Evolutionary conservation across 2,329 filamentous ascomycete genomes (phyloP).

Genomic region (Claviceps citrina): DNA sequence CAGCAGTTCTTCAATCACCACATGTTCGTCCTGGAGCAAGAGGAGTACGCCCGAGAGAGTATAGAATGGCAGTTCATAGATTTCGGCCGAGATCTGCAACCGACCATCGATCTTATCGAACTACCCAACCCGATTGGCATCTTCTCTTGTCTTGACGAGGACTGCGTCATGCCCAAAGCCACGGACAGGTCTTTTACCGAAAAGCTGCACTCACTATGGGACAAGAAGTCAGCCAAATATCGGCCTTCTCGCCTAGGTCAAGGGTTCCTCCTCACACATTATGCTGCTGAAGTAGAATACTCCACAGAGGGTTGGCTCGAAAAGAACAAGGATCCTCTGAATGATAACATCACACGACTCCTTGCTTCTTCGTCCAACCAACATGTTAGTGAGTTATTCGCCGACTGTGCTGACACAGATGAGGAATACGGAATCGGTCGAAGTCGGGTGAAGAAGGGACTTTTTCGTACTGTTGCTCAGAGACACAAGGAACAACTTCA

Average conservation of each 20-base stretch:
- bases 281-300: slow-evolving; percentile 95
- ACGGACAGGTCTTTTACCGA: slow-evolving; percentile 95
- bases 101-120: slow-evolving; percentile 94
- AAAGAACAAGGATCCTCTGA: slow-evolving; percentile 97
- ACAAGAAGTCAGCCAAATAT: slow-evolving; percentile 90
- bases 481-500: slow-evolving; percentile 96
- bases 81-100: slow-evolving; percentile 91
- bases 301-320: slow-evolving; percentile 89
- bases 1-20: slow-evolving; percentile 99
- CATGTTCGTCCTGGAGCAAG: slow-evolving; percentile 98
- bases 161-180: slow-evolving; percentile 97
- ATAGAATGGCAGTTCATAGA: slow-evolving; percentile 99
- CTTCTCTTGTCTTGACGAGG: slow-evolving; percentile 94
- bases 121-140: slow-evolving; percentile 94
- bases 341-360: slow-evolving; percentile 88
- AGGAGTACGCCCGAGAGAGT: slow-evolving; percentile 92
- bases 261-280: slow-evolving; percentile 92
- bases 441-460: slow-evolving; percentile 85
- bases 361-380: slow-evolving; percentile 68
- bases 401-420: slow-evolving; percentile 71
- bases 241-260: slow-evolving; percentile 73
- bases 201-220: slow-evolving; percentile 92
- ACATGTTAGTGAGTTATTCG: slow-evolving; percentile 72
- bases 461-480: slow-evolving; percentile 93
- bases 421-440: slow-evolving; percentile 53